phyloP scores from a whole-genome alignment of 805 yeast species.

The Ogataea minuta region DNA sequence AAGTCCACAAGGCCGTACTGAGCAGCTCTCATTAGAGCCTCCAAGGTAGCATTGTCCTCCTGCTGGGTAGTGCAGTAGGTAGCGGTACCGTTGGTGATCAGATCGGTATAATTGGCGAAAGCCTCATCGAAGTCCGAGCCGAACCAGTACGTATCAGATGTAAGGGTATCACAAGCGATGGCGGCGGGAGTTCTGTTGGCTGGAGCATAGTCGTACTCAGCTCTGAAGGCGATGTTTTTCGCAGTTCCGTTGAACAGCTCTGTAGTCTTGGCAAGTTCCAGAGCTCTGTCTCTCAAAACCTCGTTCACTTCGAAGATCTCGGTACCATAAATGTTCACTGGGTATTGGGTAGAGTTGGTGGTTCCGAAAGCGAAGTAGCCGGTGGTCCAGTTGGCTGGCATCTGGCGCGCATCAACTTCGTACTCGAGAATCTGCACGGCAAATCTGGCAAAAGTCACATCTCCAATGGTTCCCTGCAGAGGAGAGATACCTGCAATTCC shows the following conservation, averaged over 20 bases:
- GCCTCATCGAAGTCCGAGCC: slow-evolving; percentile 52
- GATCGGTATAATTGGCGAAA: slow-evolving; percentile 44
- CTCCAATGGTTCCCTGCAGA: slow-evolving; percentile 51
- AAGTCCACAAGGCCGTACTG: slow-evolving; percentile 54
- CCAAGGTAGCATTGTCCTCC: slow-evolving; percentile 66
- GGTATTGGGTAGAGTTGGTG: slow-evolving; percentile 47
- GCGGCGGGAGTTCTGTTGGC: slow-evolving; percentile 48
- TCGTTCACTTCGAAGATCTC: slow-evolving; percentile 64
- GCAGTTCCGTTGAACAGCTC: slow-evolving; percentile 45
- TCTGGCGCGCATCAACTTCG: slow-evolving; percentile 52
- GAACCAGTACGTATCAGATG: slow-evolving; percentile 59
- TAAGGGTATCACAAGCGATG: slow-evolving; percentile 55
- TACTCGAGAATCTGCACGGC: slow-evolving; percentile 63
- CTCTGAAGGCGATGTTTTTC: slow-evolving; percentile 45
- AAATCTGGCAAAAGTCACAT: slow-evolving; percentile 57
- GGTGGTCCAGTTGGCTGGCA: slow-evolving; percentile 52
- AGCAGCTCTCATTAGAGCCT: slow-evolving; percentile 54
- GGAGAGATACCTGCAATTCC: slow-evolving; percentile 72
- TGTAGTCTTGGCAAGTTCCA: slow-evolving; percentile 47
- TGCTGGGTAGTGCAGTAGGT: slow-evolving; percentile 61
- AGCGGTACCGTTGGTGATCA: slow-evolving; percentile 59
- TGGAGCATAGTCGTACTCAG: slow-evolving; percentile 46
- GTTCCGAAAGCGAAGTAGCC: slow-evolving; percentile 61
- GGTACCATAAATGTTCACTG: slow-evolving; percentile 56
- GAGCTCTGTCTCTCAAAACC: slow-evolving; percentile 56